Conservation (phyloP, 2,329 filamentous ascomycete genomes). For the Fusarium verrucosum region DNA sequence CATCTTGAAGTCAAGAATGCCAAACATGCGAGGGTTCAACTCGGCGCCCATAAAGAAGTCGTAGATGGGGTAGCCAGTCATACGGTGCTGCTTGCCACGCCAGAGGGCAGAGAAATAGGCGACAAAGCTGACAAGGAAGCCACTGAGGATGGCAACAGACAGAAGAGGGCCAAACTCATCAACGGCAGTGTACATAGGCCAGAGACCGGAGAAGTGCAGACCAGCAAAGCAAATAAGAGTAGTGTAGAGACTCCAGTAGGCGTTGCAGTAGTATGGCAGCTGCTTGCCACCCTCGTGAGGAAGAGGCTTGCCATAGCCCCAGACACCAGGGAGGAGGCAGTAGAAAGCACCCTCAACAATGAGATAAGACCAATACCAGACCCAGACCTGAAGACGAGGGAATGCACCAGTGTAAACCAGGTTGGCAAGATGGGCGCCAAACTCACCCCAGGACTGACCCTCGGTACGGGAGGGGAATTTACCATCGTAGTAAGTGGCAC, state of each 20-base stretch:
- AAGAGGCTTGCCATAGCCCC: conserved; percentile 87
- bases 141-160: conserved; percentile 91
- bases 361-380: conserved; percentile 95
- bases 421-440: conserved; percentile 73
- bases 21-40: conserved; percentile 87
- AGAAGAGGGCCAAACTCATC: conserved; percentile 95
- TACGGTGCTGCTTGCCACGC: conserved; percentile 87
- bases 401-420: conserved; percentile 86
- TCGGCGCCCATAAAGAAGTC: conserved; percentile 96
- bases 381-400: conserved; percentile 83
- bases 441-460: conserved; percentile 75
- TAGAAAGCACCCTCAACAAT: conserved; percentile 86
- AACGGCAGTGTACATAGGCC: conserved; percentile 89
- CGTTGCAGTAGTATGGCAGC: conserved; percentile 94
- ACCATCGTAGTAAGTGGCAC: conserved; percentile 90
- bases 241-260: conserved; percentile 84
- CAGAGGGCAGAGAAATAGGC: conserved; percentile 86
- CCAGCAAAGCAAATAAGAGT: conserved; percentile 76
- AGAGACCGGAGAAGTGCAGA: conserved; percentile 84
- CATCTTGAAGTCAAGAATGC: conserved; percentile 93
- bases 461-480: conserved; percentile 74
- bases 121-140: conserved; percentile 81
- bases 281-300: conserved; percentile 84
- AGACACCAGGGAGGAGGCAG: conserved; percentile 85
- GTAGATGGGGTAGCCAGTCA: conserved; percentile 87